A percentile compares a stretch with the other conserved stretches of the same genome.
Conservation (phyloP, 208 protist genomes). For the Leishmania lainsoni region DNA sequence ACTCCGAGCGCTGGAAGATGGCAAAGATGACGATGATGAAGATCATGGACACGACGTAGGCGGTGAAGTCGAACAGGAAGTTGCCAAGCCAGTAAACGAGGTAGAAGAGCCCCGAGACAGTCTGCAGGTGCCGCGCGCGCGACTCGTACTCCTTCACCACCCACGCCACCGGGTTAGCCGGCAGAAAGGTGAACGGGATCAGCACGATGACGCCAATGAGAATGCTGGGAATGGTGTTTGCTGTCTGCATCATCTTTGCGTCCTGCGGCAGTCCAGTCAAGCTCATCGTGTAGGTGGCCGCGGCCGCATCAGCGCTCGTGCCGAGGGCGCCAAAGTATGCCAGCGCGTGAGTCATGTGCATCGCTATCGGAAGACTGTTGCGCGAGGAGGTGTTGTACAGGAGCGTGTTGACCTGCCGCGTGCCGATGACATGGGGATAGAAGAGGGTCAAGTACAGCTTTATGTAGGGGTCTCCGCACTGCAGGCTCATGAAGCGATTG, state of each 20-base stretch:
- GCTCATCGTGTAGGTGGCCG: conserved; percentile 20
- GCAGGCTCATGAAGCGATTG: conserved; percentile 33
- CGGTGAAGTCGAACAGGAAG: conserved; percentile 62
- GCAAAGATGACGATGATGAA: conserved; percentile 46
- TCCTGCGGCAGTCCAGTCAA: conserved; percentile 21
- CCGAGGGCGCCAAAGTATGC: conserved; percentile 27
- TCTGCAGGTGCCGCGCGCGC: conserved; percentile 78
- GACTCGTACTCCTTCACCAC: conserved; percentile 79
- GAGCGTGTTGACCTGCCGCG: conserved; percentile 13
- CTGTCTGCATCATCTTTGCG: conserved; percentile 5
- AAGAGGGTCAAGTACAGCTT: conserved; percentile 7
- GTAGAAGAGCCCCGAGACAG: conserved; percentile 63
- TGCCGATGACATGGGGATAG: conserved; percentile 19
- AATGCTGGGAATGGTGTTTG: conserved; percentile 23
- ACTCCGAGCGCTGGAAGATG: conserved; percentile 55
- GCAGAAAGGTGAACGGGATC: conserved; percentile 75
- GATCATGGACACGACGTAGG: conserved; percentile 44
- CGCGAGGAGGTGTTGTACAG: conserved; percentile 51
- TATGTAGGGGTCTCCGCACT: conserved; percentile 33
- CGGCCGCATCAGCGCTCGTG: conserved; percentile 2
- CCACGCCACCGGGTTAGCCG: conserved; percentile 66
- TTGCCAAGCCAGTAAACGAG: conserved; percentile 75
- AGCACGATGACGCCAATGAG: conserved; percentile 57
- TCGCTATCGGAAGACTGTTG: conserved; percentile 37
- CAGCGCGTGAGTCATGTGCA: conserved; percentile 22